Evolutionary conservation across 2,329 filamentous ascomycete genomes (phyloP).

Genomic region (Botrytis fabae): DNA sequence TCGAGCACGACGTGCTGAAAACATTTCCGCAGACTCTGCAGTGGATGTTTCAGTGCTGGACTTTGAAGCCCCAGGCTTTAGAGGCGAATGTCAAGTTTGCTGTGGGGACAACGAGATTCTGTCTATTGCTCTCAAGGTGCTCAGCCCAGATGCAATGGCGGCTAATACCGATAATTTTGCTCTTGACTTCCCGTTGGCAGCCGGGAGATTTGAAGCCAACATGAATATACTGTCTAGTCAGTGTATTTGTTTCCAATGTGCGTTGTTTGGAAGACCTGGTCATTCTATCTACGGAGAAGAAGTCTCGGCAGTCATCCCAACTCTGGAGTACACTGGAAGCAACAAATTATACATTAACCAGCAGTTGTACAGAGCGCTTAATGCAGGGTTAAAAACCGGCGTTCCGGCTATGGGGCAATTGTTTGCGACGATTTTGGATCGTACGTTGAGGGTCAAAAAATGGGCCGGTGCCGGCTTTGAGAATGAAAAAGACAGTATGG

Average conservation of each 20-base stretch:
- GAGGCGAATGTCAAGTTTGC: background rate
- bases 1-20: background rate
- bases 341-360: background rate
- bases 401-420: constrained; percentile 3
- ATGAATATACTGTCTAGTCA: constrained; percentile 7
- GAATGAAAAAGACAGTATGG: background rate
- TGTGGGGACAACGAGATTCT: background rate
- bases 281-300: background rate
- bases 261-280: background rate
- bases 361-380: background rate
- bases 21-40: background rate
- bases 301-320: background rate
- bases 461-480: background rate
- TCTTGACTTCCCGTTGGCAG: background rate
- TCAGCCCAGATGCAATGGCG: background rate
- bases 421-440: background rate
- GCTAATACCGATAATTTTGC: constrained; percentile 1
- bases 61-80: background rate
- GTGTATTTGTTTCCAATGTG: constrained; percentile 13
- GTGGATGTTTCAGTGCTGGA: constrained; percentile 2
- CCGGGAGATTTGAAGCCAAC: background rate
- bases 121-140: background rate
- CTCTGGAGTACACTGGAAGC: background rate
- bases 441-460: background rate
- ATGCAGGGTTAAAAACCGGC: background rate